phyloP scores from a whole-genome alignment of 2,329 filamentous ascomycete genomes.

The Diplocarpon mali region DNA sequence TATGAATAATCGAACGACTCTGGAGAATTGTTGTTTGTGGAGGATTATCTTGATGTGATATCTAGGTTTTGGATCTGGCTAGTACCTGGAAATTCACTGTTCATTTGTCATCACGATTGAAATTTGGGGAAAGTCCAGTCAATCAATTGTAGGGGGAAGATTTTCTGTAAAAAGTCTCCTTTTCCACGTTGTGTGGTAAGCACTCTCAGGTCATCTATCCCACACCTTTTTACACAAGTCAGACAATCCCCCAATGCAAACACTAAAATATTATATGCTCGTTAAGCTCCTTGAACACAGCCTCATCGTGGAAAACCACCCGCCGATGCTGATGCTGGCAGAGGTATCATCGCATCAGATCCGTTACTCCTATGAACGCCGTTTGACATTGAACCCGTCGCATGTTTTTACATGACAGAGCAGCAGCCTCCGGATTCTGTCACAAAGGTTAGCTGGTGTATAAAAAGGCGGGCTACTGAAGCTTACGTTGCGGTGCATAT shows the following conservation, averaged over 20 bases:
- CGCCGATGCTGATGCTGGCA: conserved; percentile 6
- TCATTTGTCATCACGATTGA: not conserved
- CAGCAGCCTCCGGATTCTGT: conserved; percentile 54
- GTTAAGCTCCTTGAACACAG: conserved; percentile 4
- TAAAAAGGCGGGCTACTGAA: not conserved
- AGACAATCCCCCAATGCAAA: conserved; percentile 8
- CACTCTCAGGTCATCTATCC: conserved; percentile 4
- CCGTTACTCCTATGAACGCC: conserved; percentile 18
- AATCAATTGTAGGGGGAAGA: not conserved
- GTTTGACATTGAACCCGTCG: conserved; percentile 5
- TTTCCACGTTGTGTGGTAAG: no score
- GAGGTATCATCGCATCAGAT: conserved; percentile 13
- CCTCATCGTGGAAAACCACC: conserved; percentile 6
- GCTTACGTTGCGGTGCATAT: conserved; percentile 73
- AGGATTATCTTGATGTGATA: no score
- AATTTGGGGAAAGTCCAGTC: conserved; percentile 1
- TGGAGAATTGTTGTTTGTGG: no score
- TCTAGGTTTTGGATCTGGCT: no score
- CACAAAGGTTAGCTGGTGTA: not conserved
- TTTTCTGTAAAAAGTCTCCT: not conserved
- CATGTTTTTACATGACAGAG: conserved; percentile 63
- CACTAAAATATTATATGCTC: conserved; percentile 19
- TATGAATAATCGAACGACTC: no score
- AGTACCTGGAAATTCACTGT: no score
- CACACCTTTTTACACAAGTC: conserved; percentile 12